A percentile compares a stretch with the other conserved stretches of the same genome.
phyloP scores from a whole-genome alignment of 257 asterid genomes.

The Thymus quinquecostatus region DNA sequence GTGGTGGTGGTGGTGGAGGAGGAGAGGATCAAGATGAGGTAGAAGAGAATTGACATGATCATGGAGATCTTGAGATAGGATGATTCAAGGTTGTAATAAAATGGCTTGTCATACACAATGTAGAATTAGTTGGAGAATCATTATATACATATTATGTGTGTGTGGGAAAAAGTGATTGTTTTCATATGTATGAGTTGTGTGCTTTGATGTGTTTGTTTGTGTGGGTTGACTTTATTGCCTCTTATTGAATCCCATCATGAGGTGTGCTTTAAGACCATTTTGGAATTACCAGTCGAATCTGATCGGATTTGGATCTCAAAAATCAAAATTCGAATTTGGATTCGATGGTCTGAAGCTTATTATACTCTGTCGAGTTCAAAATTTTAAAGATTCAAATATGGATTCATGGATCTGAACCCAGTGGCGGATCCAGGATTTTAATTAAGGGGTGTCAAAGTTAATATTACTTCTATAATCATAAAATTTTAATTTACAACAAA shows the following conservation, averaged over 20 bases:
- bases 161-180: conserved; percentile 15
- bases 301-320: no score
- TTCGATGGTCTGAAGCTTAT: no score
- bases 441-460: no score
- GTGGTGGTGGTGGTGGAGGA: conserved; percentile 30
- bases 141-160: conserved; percentile 19
- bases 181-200: conserved; percentile 25
- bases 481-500: no score
- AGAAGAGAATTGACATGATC: conserved; percentile 44
- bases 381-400: no score
- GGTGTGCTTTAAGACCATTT: conserved; percentile 31
- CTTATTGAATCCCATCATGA: conserved; percentile 36
- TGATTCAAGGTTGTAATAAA: conserved; percentile 17
- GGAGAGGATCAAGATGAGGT: conserved; percentile 40
- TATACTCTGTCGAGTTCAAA: no score
- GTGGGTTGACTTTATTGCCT: conserved; percentile 34
- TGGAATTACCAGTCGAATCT: background rate
- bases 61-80: conserved; percentile 24
- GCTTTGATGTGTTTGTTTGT: background rate
- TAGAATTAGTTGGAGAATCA: no score
- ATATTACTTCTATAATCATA: no score
- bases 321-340: no score
- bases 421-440: no score
- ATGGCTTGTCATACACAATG: conserved; percentile 5
- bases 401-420: no score